These are phyloP conservation scores for Microstroma glucosiphilum DNA, from an alignment of 1,284 basidiomycete genomes.

Conservation along the genomic window DNA sequence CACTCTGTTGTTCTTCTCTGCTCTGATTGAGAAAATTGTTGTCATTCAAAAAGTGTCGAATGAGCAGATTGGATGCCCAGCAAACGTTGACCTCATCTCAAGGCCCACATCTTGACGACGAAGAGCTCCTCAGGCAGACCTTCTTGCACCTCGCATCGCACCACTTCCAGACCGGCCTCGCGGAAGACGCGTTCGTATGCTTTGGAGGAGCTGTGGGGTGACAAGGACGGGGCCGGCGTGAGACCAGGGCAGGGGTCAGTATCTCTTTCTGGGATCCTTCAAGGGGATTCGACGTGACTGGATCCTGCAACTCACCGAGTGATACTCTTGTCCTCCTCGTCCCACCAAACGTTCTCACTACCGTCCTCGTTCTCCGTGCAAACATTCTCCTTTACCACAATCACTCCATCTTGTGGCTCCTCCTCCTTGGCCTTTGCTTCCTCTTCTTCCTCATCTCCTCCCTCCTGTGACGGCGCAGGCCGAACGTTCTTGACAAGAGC, in stretches of 20 bases:
- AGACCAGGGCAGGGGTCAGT: not conserved
- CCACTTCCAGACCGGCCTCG: constrained; percentile 39
- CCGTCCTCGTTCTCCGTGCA: constrained; percentile 43
- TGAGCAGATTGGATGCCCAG: not conserved
- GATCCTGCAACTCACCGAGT: constrained; percentile 18
- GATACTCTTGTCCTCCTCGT: constrained; percentile 48
- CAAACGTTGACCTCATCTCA: not conserved
- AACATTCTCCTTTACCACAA: constrained; percentile 49
- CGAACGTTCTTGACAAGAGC: constrained; percentile 24
- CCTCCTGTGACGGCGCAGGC: not conserved
- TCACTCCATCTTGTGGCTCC: constrained; percentile 19
- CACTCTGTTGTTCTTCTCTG: no score
- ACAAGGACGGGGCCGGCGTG: not conserved
- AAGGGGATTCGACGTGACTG: not conserved
- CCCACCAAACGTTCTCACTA: constrained; percentile 43
- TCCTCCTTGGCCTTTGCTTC: not conserved
- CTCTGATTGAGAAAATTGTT: no score
- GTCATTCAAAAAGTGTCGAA: no score
- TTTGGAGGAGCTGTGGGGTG: constrained; percentile 25
- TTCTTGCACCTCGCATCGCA: constrained; percentile 39
- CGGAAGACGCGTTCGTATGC: constrained; percentile 45
- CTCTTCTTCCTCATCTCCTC: not conserved
- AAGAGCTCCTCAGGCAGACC: constrained; percentile 48
- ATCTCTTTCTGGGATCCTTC: no score
- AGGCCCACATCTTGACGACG: constrained; percentile 42